A percentile compares a stretch with the other conserved stretches of the same genome.
Conservation (phyloP, 2,329 filamentous ascomycete species). For the Colletotrichum lindemuthianum region DNA sequence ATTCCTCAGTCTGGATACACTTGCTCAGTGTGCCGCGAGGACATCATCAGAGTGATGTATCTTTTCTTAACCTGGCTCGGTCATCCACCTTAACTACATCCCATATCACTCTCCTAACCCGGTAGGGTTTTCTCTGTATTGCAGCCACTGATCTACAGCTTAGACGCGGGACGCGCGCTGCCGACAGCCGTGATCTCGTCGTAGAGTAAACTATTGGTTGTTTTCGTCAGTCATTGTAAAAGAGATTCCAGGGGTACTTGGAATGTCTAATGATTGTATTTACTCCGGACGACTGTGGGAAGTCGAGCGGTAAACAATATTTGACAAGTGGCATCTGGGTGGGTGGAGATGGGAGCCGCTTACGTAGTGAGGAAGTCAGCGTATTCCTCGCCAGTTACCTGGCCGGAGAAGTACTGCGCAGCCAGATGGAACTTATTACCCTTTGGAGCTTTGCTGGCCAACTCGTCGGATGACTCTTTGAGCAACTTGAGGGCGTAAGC, state of each 20-base stretch:
- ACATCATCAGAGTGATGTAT: too few relatives aligned
- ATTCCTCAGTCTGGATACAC: too few relatives aligned
- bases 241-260: too few relatives aligned
- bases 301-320: not conserved
- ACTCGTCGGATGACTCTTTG: constrained; percentile 82
- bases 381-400: constrained; percentile 97
- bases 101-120: too few relatives aligned
- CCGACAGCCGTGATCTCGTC: constrained; percentile 86
- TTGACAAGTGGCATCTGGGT: not conserved
- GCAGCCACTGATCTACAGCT: constrained; percentile 58
- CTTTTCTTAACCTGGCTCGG: too few relatives aligned
- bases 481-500: constrained; percentile 87
- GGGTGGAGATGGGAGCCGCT: constrained; percentile 47
- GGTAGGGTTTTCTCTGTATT: too few relatives aligned
- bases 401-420: constrained; percentile 89
- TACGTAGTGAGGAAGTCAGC: constrained; percentile 92
- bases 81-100: too few relatives aligned
- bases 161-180: constrained; percentile 67
- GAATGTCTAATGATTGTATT: too few relatives aligned
- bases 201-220: constrained; percentile 74
- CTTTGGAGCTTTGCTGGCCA: constrained; percentile 79
- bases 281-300: not conserved
- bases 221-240: too few relatives aligned
- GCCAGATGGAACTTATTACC: constrained; percentile 94
- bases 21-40: too few relatives aligned